These are phyloP conservation scores for Colletotrichum cordylinicola DNA, from an alignment of 2,329 filamentous ascomycete genomes.

Conservation along the genomic window DNA sequence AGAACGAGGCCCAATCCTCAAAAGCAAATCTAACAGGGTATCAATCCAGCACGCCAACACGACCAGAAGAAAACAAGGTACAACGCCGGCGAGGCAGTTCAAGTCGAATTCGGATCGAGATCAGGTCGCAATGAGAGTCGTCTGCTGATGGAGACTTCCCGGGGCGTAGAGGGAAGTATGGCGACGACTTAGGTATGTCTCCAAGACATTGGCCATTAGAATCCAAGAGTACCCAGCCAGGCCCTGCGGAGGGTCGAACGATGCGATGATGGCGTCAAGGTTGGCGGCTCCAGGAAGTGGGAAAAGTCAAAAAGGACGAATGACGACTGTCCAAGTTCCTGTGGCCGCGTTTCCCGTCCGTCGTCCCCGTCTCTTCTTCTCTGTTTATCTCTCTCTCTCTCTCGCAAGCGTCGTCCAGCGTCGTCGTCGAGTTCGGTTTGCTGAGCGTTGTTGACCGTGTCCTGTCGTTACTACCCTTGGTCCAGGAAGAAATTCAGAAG, in stretches of 20 bases:
- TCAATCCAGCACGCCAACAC: not conserved
- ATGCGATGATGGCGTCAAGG: not conserved
- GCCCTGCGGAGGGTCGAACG: not conserved
- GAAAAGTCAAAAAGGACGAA: not conserved
- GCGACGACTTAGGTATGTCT: not conserved
- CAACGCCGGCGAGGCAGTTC: not conserved
- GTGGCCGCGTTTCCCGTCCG: not conserved
- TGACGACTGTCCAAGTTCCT: not conserved
- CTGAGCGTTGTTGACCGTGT: not conserved
- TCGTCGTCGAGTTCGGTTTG: not conserved
- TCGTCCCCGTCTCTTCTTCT: not conserved
- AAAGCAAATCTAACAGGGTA: not conserved
- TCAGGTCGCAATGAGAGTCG: not conserved
- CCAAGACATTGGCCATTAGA: slow-evolving; percentile 17
- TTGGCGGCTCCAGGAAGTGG: not conserved
- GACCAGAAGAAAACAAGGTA: not conserved
- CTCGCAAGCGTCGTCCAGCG: not conserved
- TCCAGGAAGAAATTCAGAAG: not conserved
- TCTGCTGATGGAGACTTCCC: slow-evolving; percentile 1
- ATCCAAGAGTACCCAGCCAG: not conserved
- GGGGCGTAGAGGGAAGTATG: not conserved
- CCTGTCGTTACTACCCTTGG: not conserved
- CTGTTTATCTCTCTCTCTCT: not conserved
- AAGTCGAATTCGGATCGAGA: not conserved
- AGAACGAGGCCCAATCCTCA: not conserved